phyloP scores from a whole-genome alignment of 768 basidiomycete species.

The Gelatoporia subvermispora region DNA sequence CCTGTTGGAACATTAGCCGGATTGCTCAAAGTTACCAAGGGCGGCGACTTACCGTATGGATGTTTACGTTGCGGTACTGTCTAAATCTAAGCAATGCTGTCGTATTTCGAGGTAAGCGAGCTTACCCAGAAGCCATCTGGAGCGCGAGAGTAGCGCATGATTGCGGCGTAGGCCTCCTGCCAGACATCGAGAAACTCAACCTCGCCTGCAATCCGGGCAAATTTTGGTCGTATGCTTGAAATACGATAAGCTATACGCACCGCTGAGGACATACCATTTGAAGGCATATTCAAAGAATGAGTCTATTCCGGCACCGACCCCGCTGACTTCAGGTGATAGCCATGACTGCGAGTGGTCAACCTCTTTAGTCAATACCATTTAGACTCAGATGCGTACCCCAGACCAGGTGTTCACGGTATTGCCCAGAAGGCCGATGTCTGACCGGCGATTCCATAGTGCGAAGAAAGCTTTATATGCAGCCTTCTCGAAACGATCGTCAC shows the following conservation, averaged over 20 bases:
- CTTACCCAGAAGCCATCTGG: conserved; percentile 85
- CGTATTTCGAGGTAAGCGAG: not conserved
- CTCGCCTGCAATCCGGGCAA: conserved; percentile 22
- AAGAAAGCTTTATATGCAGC: conserved; percentile 89
- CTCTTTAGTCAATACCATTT: not conserved
- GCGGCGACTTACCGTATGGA: conserved; percentile 30
- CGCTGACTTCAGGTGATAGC: conserved; percentile 69
- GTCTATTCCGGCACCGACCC: conserved; percentile 93
- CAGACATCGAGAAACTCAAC: conserved; percentile 35
- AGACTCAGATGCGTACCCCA: conserved; percentile 52
- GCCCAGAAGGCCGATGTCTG: conserved; percentile 79
- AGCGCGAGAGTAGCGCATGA: conserved; percentile 78
- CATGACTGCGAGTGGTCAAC: conserved; percentile 45
- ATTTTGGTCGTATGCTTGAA: not conserved
- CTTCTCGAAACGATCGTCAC: conserved; percentile 85
- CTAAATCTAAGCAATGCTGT: not conserved
- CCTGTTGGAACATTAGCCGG: conserved; percentile 36
- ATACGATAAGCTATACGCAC: conserved; percentile 32
- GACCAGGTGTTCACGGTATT: conserved; percentile 82
- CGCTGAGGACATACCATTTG: conserved; percentile 88
- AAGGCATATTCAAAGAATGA: conserved; percentile 94
- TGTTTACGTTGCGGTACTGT: conserved; percentile 85
- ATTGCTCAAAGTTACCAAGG: not conserved
- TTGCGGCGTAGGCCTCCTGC: conserved; percentile 31
- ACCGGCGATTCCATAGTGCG: conserved; percentile 89